A percentile compares a stretch with the other conserved stretches of the same genome.
phyloP scores from a whole-genome alignment of 2,329 filamentous ascomycete species.

The Chaetomiaceae sp. region DNA sequence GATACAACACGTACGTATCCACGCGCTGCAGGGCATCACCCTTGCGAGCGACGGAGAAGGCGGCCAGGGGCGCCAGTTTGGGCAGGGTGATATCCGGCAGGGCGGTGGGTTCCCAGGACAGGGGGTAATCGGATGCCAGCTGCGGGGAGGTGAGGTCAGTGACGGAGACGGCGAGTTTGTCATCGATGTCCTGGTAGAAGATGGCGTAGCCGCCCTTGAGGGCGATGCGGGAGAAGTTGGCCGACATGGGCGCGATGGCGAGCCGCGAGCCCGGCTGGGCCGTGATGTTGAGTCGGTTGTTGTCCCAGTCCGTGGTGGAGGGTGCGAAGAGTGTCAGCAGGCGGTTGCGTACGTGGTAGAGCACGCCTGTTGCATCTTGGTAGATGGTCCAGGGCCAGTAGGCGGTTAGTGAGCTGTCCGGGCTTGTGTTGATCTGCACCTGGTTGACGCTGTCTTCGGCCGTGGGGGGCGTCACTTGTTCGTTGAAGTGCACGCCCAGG shows the following conservation, averaged over 20 bases:
- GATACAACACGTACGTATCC: slow-evolving; percentile 19
- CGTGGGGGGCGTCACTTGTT: neutral
- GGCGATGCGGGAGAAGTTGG: slow-evolving; percentile 11
- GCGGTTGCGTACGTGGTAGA: slow-evolving; percentile 17
- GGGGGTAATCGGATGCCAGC: neutral
- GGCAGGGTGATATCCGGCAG: slow-evolving; percentile 10
- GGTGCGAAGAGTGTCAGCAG: neutral
- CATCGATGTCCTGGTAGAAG: slow-evolving; percentile 13
- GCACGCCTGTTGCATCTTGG: slow-evolving; percentile 3
- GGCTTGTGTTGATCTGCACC: neutral
- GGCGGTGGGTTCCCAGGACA: slow-evolving; percentile 12
- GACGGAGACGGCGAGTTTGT: slow-evolving; percentile 2
- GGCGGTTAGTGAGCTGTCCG: slow-evolving; percentile 10
- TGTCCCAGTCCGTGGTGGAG: neutral
- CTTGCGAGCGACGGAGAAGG: slow-evolving; percentile 15
- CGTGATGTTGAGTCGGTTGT: slow-evolving; percentile 3
- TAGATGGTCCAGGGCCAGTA: slow-evolving; percentile 24
- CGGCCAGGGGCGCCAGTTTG: slow-evolving; percentile 7
- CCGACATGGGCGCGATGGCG: slow-evolving; percentile 16
- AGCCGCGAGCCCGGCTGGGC: neutral
- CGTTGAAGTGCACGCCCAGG: slow-evolving; percentile 16
- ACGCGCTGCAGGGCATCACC: slow-evolving; percentile 10
- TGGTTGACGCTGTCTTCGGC: slow-evolving; percentile 9
- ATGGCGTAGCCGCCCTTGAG: slow-evolving; percentile 19
- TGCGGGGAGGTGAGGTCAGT: slow-evolving; percentile 3